These are phyloP conservation scores for Brassica juncea DNA, from an alignment of 345 rosid species.

Conservation along the genomic window DNA sequence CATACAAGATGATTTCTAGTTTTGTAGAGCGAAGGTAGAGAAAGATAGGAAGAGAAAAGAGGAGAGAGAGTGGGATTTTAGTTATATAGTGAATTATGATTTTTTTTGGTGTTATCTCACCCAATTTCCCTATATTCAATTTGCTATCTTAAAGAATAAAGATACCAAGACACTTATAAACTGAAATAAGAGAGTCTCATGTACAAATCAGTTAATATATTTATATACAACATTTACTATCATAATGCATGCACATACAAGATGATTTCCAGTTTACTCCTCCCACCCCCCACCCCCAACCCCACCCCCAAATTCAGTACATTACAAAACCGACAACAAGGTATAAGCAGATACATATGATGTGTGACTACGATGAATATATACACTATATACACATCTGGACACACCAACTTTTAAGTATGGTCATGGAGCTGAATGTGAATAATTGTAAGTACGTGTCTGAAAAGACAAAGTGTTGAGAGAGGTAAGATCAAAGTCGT, in stretches of 20 bases:
- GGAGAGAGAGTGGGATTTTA: too few relatives aligned
- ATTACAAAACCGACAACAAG: constrained; percentile 27
- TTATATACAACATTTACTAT: neutral
- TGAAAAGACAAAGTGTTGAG: constrained; percentile 29
- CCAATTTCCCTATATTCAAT: neutral
- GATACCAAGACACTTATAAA: neutral
- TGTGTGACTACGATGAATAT: constrained; percentile 8
- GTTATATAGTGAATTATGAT: too few relatives aligned
- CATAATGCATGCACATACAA: constrained; percentile 9
- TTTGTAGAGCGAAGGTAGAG: neutral
- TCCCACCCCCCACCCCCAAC: neutral
- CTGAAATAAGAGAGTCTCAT: neutral
- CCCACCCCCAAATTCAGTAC: neutral
- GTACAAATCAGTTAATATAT: neutral
- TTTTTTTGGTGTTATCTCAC: too few relatives aligned
- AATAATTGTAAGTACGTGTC: constrained; percentile 16
- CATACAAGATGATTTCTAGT: constrained; percentile 17
- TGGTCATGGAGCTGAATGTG: constrained; percentile 33
- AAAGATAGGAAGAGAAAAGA: too few relatives aligned
- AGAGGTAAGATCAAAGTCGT: constrained; percentile 28
- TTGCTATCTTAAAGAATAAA: neutral
- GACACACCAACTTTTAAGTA: neutral
- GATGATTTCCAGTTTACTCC: neutral
- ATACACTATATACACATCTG: constrained; percentile 5
- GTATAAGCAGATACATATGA: constrained; percentile 10